phyloP scores from a whole-genome alignment of 2,329 filamentous ascomycete species.

The Fusarium solani-melongenae region DNA sequence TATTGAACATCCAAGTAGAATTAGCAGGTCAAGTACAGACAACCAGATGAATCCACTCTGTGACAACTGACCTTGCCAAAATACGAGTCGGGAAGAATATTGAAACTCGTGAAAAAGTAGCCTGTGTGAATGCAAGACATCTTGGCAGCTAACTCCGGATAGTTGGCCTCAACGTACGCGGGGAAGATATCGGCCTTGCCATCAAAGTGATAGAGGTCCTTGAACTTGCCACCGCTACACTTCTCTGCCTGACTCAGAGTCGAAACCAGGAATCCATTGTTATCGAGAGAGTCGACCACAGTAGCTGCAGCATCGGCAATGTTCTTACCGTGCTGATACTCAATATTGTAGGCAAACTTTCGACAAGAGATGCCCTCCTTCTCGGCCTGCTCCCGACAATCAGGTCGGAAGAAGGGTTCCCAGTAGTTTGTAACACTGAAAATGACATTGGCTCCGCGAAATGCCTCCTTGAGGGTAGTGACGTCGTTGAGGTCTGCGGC shows the following conservation, averaged over 20 bases:
- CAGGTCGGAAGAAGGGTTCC: conserved; percentile 60
- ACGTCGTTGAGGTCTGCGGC: conserved; percentile 57
- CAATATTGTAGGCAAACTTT: conserved; percentile 59
- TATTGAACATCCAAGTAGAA: conserved; percentile 23
- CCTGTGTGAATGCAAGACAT: conserved; percentile 64
- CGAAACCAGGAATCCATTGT: conserved; percentile 62
- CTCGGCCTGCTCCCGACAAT: conserved; percentile 52
- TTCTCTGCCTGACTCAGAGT: conserved; percentile 61
- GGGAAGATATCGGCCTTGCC: conserved; percentile 64
- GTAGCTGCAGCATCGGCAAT: conserved; percentile 64
- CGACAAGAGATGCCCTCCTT: conserved; percentile 55
- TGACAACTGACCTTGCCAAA: conserved; percentile 54
- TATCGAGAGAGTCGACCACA: conserved; percentile 53
- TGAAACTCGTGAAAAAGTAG: conserved; percentile 60
- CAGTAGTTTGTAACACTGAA: conserved; percentile 68
- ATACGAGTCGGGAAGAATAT: conserved; percentile 58
- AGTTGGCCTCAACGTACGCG: conserved; percentile 54
- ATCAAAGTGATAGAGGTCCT: conserved; percentile 65
- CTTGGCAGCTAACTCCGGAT: conserved; percentile 59
- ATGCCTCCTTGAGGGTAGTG: conserved; percentile 52
- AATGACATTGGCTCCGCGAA: conserved; percentile 60
- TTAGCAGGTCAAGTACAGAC: neutral
- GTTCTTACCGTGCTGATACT: conserved; percentile 56
- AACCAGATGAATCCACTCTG: neutral
- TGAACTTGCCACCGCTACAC: conserved; percentile 57